phyloP scores from a whole-genome alignment of 2,329 filamentous ascomycete genomes.

The Alternaria solani region DNA sequence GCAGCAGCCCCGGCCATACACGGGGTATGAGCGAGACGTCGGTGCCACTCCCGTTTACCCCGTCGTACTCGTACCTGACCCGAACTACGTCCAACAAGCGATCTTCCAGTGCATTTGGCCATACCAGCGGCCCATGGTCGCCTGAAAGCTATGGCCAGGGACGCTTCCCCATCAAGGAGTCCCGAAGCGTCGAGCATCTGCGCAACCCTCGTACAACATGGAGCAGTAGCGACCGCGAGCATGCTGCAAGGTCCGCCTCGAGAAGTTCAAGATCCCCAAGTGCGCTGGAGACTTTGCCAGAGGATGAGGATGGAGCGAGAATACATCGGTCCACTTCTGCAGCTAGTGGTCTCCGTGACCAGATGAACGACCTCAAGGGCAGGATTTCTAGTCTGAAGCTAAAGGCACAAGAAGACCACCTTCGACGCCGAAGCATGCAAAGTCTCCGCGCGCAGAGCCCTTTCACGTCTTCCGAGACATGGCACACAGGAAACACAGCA shows the following conservation, averaged over 20 bases:
- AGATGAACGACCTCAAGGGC: slow-evolving; percentile 85
- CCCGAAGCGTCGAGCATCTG: slow-evolving; percentile 52
- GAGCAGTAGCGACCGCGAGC: slow-evolving; percentile 34
- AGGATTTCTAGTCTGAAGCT: slow-evolving; percentile 83
- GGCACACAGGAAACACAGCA: slow-evolving; percentile 54
- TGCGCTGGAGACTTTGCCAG: slow-evolving; percentile 53
- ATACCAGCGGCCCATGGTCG: slow-evolving; percentile 49
- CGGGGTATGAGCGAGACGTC: slow-evolving; percentile 55
- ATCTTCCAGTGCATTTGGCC: slow-evolving; percentile 51
- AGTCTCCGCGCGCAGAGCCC: slow-evolving; percentile 79
- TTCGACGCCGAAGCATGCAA: slow-evolving; percentile 79
- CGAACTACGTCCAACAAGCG: slow-evolving; percentile 43
- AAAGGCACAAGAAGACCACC: slow-evolving; percentile 78
- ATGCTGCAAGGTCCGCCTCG: slow-evolving; percentile 49
- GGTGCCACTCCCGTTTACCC: slow-evolving; percentile 44
- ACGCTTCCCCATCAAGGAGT: slow-evolving; percentile 49
- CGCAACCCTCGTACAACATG: slow-evolving; percentile 43
- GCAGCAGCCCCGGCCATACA: slow-evolving; percentile 47
- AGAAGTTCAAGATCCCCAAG: slow-evolving; percentile 49
- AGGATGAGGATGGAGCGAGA: slow-evolving; percentile 46
- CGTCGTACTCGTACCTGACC: slow-evolving; percentile 41
- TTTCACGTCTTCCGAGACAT: slow-evolving; percentile 75
- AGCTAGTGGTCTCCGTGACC: slow-evolving; percentile 77
- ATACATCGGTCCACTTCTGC: slow-evolving; percentile 74
- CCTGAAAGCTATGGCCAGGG: slow-evolving; percentile 46